Base-by-base conservation (phyloP, 2,329 filamentous ascomycete genomes). In the Aspergillus alliaceus region DNA sequence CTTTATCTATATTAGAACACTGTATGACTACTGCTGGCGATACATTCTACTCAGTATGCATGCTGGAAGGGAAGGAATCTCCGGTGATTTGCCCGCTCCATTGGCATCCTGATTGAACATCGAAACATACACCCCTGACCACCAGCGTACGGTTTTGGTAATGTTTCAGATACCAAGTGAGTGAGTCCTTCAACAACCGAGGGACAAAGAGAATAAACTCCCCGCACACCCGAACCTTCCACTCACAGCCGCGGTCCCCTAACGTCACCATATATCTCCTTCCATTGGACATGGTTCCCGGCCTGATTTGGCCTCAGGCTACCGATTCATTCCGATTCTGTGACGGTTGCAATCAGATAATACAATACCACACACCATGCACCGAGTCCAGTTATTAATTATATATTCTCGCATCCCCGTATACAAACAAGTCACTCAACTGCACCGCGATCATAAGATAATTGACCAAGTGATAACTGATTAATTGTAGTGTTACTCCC, bases 151-250 rank as follows among this genome's bases (percentile, higher is more conserved):
- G 4, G 44, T 48, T 20, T 22, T n/a, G 44, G 18, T 48, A 48
- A 9, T 32, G 27, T 31, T 47, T n/a, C 18, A n/a, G n/a, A n/a
- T n/a, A n/a, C 25, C 5, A 27, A 1, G 6, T 18, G 7, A 20
- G n/a, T 18, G 4, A 22, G n/a, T n/a, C 24, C 7, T 15, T 14
- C 6, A 4, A 44, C 54, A 37, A 39, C 55, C 52, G 51, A 58
- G 49, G 49, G 57, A 56, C 42, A 53, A 55, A 35, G 22, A 49
- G 40, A 40, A 34, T 46, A 49, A 59, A 55, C 54, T 58, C 61
- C 61, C 62, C 63, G 61, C 61, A 64, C 37, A 56, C 54, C 63
- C 63, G 63, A 63, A 56, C 25, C 47, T 51, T 51, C 37, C 50
- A 54, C 52, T 54, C 37, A 56, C 59, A 56, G 37, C 62, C 62